These are phyloP conservation scores for Eimeria brunetti DNA, from an alignment of 169 alveolate species.

Conservation along the genomic window DNA sequence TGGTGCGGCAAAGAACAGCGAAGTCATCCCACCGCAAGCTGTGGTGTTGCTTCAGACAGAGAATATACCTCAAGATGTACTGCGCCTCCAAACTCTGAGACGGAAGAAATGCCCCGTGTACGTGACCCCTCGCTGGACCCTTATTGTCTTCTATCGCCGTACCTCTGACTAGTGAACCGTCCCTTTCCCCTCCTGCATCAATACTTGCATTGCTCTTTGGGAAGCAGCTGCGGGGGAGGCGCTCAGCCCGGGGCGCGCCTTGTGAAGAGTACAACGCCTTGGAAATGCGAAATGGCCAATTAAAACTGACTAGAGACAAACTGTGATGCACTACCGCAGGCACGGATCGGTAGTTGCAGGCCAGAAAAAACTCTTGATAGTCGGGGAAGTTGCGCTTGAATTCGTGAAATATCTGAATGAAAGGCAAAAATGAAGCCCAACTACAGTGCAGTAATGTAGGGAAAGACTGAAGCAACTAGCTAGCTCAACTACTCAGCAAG, in stretches of 20 bases:
- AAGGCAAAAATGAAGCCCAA: not conserved
- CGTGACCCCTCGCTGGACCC: not conserved
- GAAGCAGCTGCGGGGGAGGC: not conserved
- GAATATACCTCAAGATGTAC: slow-evolving; percentile 82
- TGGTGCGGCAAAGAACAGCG: slow-evolving; percentile 87
- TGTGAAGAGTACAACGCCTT: slow-evolving; percentile 35
- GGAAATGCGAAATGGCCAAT: slow-evolving; percentile 68
- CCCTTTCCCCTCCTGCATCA: not conserved
- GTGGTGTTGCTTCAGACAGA: slow-evolving; percentile 73
- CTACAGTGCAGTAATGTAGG: not conserved
- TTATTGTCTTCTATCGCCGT: not conserved
- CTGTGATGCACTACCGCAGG: slow-evolving; percentile 68
- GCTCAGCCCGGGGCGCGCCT: not conserved
- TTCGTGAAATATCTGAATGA: slow-evolving; percentile 52
- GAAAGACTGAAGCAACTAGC: not conserved
- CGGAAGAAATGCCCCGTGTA: slow-evolving; percentile 64
- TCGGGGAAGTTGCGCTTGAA: slow-evolving; percentile 40
- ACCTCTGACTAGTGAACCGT: not conserved
- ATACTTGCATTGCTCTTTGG: not conserved
- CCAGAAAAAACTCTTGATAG: slow-evolving; percentile 44
- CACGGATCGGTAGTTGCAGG: slow-evolving; percentile 66
- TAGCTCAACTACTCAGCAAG: not conserved
- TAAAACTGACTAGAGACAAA: slow-evolving; percentile 33
- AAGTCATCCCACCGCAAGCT: slow-evolving; percentile 88
- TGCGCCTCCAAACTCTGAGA: slow-evolving; percentile 82